Evolutionary conservation across 116 monocot species (phyloP).

Genomic region (Phalaenopsis hybrid): DNA sequence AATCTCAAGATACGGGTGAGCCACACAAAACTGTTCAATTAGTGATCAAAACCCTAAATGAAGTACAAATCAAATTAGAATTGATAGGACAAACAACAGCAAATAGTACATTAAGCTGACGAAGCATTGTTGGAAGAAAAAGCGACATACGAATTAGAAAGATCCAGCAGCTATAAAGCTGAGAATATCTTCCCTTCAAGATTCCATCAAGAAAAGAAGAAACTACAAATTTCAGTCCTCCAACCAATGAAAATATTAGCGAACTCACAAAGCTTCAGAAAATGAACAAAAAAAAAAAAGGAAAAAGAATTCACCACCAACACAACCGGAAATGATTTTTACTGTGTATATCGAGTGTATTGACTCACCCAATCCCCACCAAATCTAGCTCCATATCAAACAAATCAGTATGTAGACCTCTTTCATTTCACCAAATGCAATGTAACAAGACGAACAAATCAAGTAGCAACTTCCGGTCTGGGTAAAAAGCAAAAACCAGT

Average conservation of each 20-base stretch:
- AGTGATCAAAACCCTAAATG: neutral
- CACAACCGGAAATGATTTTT: neutral
- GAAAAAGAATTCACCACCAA: constrained; percentile 7
- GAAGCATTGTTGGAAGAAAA: neutral
- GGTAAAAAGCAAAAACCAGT: constrained; percentile 92
- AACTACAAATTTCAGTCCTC: neutral
- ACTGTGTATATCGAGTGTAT: constrained; percentile 4
- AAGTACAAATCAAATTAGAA: neutral
- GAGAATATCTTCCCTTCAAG: neutral
- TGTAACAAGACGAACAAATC: constrained; percentile 10
- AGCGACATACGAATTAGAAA: neutral
- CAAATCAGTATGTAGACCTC: constrained; percentile 2
- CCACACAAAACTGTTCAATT: neutral
- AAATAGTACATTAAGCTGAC: neutral
- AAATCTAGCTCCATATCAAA: constrained; percentile 1
- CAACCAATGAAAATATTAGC: constrained; percentile 8
- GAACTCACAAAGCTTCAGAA: neutral
- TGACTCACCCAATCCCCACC: neutral
- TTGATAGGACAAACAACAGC: neutral
- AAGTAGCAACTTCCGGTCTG: constrained; percentile 53
- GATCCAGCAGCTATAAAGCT: neutral
- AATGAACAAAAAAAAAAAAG: neutral
- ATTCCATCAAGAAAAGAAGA: neutral
- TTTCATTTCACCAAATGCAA: constrained; percentile 2
- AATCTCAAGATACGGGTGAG: too few relatives aligned